phyloP scores from a whole-genome alignment of 164 flowering plant genomes.

The Magnolia kwangsiensis region DNA sequence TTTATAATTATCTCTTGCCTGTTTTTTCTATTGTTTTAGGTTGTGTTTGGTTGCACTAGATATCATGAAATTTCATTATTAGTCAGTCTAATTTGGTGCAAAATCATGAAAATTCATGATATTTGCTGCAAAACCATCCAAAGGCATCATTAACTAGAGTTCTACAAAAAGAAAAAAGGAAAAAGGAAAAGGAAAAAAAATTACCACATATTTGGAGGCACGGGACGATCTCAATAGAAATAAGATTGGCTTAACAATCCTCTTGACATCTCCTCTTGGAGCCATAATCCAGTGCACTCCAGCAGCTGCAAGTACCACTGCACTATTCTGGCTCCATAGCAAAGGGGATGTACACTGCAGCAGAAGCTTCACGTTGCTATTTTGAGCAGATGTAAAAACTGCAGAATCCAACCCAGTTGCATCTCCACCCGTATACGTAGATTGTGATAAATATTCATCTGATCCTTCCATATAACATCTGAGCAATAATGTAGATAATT shows the following conservation, averaged over 20 bases:
- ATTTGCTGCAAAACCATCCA: no score
- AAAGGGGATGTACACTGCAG: slow-evolving; percentile 90
- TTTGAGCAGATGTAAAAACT: slow-evolving; percentile 45
- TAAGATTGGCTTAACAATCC: slow-evolving; percentile 86
- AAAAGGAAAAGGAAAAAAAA: neutral
- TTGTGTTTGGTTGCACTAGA: no score
- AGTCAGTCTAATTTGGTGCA: no score
- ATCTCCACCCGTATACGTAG: slow-evolving; percentile 28
- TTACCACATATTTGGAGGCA: slow-evolving; percentile 90
- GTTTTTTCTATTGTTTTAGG: no score
- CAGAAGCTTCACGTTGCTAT: slow-evolving; percentile 68
- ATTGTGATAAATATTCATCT: slow-evolving; percentile 66
- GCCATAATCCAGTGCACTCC: slow-evolving; percentile 97
- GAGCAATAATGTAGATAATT: slow-evolving; percentile 47
- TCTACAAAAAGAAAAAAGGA: neutral
- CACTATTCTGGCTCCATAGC: slow-evolving; percentile 97
- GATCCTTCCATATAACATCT: slow-evolving; percentile 88
- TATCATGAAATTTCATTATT: no score
- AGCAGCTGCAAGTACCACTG: slow-evolving; percentile 94
- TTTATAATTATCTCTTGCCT: no score
- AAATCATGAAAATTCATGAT: no score
- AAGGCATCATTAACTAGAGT: no score
- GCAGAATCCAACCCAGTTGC: slow-evolving; percentile 29
- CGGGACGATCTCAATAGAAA: slow-evolving; percentile 76
- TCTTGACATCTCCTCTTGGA: slow-evolving; percentile 59